These are phyloP conservation scores for Chlorella sp. DNA, from an alignment of 139 green algal genomes.

Conservation along the genomic window DNA sequence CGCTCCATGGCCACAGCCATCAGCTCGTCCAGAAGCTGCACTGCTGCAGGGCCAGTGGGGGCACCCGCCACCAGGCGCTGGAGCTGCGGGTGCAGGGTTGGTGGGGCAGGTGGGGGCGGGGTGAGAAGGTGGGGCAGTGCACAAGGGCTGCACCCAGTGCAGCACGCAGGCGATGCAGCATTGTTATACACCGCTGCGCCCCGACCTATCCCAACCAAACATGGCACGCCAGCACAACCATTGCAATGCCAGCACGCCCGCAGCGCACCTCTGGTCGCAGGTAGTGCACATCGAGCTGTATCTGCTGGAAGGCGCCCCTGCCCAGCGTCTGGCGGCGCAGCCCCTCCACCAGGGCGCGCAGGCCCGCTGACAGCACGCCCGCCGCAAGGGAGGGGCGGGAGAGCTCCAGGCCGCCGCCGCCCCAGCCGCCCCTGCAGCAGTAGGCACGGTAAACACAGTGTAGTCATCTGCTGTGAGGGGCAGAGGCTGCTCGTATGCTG, in stretches of 20 bases:
- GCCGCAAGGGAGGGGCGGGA: constrained; percentile 12
- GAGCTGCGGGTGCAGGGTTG: constrained; percentile 43
- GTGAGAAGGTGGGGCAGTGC: not conserved
- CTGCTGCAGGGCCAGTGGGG: constrained; percentile 46
- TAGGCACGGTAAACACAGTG: not conserved
- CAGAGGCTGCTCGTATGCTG: too few species aligned
- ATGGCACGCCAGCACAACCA: not conserved
- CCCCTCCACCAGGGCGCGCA: constrained; percentile 78
- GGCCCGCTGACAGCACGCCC: constrained; percentile 56
- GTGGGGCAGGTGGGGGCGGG: not conserved
- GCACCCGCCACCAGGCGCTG: constrained; percentile 48
- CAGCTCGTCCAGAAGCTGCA: constrained; percentile 82
- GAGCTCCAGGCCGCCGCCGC: constrained; percentile 18
- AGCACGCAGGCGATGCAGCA: too few species aligned
- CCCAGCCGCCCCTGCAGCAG: not conserved
- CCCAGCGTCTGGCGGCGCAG: constrained; percentile 67
- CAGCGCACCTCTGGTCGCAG: constrained; percentile 48
- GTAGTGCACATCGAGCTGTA: constrained; percentile 87
- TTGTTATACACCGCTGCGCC: too few species aligned
- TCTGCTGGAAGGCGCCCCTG: constrained; percentile 78
- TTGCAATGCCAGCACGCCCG: too few species aligned
- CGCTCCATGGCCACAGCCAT: constrained; percentile 78
- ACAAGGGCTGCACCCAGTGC: too few species aligned
- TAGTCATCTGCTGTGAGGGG: too few species aligned
- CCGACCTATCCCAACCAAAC: too few species aligned